These are phyloP conservation scores for Dryadomyces sulphureus DNA, from an alignment of 2,329 filamentous ascomycete genomes.

Conservation along the genomic window DNA sequence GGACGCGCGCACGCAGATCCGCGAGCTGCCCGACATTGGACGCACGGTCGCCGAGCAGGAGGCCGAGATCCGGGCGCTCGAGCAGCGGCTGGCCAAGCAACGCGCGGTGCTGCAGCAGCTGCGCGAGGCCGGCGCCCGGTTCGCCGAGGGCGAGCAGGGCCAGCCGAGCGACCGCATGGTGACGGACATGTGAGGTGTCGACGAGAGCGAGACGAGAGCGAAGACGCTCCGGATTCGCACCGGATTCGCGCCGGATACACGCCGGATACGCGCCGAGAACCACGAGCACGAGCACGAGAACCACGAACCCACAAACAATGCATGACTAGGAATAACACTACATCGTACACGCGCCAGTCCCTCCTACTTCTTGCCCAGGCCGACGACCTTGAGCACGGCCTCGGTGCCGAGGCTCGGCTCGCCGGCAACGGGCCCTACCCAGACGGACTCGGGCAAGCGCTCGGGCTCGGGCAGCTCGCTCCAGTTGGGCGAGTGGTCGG, in stretches of 20 bases:
- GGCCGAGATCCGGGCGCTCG: conserved; percentile 51
- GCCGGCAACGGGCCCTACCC: conserved; percentile 54
- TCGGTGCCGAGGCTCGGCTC: conserved; percentile 45
- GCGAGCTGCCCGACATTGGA: conserved; percentile 54
- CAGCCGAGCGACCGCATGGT: no score
- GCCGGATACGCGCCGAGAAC: background rate
- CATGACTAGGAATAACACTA: background rate
- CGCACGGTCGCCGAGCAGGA: conserved; percentile 54
- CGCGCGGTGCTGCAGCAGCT: conserved; percentile 40
- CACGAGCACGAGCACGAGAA: background rate
- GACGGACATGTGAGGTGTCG: no score
- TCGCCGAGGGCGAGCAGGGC: conserved; percentile 20
- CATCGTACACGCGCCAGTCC: background rate
- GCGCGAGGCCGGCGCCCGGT: conserved; percentile 31
- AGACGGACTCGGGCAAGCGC: conserved; percentile 46
- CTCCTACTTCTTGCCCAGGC: background rate
- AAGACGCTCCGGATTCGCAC: no score
- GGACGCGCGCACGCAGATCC: conserved; percentile 54
- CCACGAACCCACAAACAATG: background rate
- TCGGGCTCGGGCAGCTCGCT: conserved; percentile 46
- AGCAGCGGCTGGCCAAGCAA: conserved; percentile 49
- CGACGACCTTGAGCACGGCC: conserved; percentile 41
- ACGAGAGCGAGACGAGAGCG: no score
- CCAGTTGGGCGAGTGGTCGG: conserved; percentile 82
- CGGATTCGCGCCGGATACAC: background rate